A percentile compares a stretch with the other conserved stretches of the same genome.
Evolutionary conservation across 345 rosid genomes (phyloP).

Genomic region (Salix koriyanagi): DNA sequence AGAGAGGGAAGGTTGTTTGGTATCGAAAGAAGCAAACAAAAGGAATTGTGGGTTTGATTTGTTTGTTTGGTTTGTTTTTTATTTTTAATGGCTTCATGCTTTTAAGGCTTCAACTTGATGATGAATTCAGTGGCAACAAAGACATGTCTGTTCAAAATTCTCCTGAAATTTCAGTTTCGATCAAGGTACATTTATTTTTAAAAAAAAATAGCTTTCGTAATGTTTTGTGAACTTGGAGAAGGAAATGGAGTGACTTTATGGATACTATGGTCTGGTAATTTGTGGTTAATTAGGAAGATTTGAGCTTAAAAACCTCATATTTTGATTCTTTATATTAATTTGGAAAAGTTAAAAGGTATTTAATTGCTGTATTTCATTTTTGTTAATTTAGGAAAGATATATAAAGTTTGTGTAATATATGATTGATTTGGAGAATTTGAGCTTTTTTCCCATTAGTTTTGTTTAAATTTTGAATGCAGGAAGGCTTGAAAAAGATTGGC

Average conservation of each 20-base stretch:
- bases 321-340: neutral
- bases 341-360: neutral
- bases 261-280: neutral
- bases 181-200: constrained; percentile 33
- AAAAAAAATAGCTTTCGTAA: neutral
- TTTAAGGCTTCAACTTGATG: constrained; percentile 48
- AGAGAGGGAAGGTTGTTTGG: constrained; percentile 41
- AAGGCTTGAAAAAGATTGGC: constrained; percentile 36
- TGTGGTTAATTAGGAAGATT: neutral
- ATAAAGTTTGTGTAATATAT: neutral
- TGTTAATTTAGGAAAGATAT: neutral
- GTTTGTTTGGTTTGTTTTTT: constrained; percentile 61
- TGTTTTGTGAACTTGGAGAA: neutral
- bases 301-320: neutral
- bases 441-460: neutral
- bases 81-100: constrained; percentile 74
- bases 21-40: constrained; percentile 41
- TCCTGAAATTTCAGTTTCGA: constrained; percentile 30
- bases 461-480: constrained; percentile 31
- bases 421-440: neutral
- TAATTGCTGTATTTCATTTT: neutral
- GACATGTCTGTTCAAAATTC: constrained; percentile 33
- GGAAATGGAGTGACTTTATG: neutral
- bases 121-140: constrained; percentile 28
- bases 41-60: constrained; percentile 38